A percentile compares a stretch with the other conserved stretches of the same genome.
Evolutionary conservation across 2,329 filamentous ascomycete genomes (phyloP).

Genomic region (Dendrostoma leiphaemia): DNA sequence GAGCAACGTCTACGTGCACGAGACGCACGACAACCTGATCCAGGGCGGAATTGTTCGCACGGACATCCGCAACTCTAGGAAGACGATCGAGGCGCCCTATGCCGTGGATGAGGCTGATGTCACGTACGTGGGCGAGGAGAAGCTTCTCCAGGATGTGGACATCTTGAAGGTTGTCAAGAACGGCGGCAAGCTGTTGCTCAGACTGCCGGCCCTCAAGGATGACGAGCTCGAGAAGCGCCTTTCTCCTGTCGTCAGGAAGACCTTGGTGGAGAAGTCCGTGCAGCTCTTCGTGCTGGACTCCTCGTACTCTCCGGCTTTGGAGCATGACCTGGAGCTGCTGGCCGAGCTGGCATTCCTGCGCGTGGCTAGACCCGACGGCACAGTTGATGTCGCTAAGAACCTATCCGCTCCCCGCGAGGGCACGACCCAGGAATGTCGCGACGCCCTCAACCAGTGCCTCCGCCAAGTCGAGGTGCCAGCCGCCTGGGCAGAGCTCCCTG

Average conservation of each 20-base stretch:
- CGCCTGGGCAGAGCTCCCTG: slow-evolving; percentile 72
- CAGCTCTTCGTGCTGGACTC: slow-evolving; percentile 76
- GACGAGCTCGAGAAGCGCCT: slow-evolving; percentile 90
- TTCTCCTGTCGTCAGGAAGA: slow-evolving; percentile 66
- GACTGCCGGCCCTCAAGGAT: slow-evolving; percentile 75
- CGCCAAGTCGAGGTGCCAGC: slow-evolving; percentile 73
- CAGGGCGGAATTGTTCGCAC: slow-evolving; percentile 79
- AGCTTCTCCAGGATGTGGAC: slow-evolving; percentile 76
- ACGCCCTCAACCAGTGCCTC: slow-evolving; percentile 68
- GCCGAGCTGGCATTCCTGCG: slow-evolving; percentile 82
- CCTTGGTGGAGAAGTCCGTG: slow-evolving; percentile 66
- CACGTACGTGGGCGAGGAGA: slow-evolving; percentile 74
- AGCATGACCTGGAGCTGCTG: slow-evolving; percentile 63
- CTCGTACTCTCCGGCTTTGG: slow-evolving; percentile 63
- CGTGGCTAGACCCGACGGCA: slow-evolving; percentile 66
- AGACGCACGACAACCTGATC: slow-evolving; percentile 61
- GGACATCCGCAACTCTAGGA: slow-evolving; percentile 80
- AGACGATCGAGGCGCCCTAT: slow-evolving; percentile 82
- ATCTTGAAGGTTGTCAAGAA: slow-evolving; percentile 68
- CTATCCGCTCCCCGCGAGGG: slow-evolving; percentile 52
- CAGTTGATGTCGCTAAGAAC: slow-evolving; percentile 65
- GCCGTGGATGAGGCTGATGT: slow-evolving; percentile 77
- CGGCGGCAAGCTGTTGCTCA: slow-evolving; percentile 71
- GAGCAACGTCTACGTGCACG: slow-evolving; percentile 61
- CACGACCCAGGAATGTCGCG: slow-evolving; percentile 55